phyloP scores from a whole-genome alignment of 2,329 filamentous ascomycete genomes.

The Colletotrichum sp. region DNA sequence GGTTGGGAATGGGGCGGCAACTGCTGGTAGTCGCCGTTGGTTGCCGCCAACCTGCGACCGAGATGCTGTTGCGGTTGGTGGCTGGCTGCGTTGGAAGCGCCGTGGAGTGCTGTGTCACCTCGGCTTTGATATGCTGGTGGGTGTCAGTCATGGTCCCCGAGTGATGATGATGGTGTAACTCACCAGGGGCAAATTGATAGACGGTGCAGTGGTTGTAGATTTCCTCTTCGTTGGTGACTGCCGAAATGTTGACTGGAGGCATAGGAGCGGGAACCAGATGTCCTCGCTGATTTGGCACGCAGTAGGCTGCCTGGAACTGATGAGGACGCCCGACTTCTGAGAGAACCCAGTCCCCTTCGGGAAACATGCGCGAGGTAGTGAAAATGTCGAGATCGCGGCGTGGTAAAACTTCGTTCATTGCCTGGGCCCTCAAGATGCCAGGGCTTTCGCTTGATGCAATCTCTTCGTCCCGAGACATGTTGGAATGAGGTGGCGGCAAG shows the following conservation, averaged over 20 bases:
- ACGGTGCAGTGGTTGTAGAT: conserved; percentile 16
- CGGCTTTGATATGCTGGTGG: conserved; percentile 6
- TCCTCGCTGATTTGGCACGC: conserved; percentile 3
- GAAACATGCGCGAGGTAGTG: not conserved
- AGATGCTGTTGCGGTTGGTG: not conserved
- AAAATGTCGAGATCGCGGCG: conserved; percentile 6
- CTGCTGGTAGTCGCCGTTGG: not conserved
- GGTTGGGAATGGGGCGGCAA: not conserved
- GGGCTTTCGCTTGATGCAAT: not conserved
- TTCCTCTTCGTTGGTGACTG: conserved; percentile 12
- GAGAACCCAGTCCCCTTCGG: conserved; percentile 6
- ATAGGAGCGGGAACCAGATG: conserved; percentile 10
- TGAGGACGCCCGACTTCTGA: conserved; percentile 3
- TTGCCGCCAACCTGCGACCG: not conserved
- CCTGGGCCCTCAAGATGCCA: conserved; percentile 1
- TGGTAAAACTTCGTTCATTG: conserved; percentile 11
- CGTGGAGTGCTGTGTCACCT: not conserved
- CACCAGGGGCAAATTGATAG: conserved; percentile 8
- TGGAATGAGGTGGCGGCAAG: not conserved
- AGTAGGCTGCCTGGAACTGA: conserved; percentile 14
- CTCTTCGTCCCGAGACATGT: conserved; percentile 1
- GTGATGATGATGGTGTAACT: not conserved
- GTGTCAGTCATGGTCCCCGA: not conserved
- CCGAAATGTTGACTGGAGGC: conserved; percentile 9
- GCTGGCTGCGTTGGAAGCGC: not conserved